Base-by-base conservation (phyloP, 805 yeast genomes). In the Nakazawaea ernobii region DNA sequence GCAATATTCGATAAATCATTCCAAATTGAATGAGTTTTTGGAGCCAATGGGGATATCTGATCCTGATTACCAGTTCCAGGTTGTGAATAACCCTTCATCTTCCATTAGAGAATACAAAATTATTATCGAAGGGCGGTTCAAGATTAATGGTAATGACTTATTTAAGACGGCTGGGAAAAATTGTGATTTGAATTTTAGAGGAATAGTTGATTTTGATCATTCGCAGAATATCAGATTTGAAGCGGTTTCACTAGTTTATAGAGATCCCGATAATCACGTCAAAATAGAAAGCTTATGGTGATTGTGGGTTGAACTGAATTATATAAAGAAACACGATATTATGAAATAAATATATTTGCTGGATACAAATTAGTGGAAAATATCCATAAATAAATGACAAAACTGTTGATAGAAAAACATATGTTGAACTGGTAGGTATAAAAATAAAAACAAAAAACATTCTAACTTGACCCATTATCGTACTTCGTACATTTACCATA, bases 401-500 rank as follows among this genome's bases (percentile, higher is more conserved):
- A 20, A 3, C 24, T 20, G 24, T 20, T 20, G 24, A 20, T 20
- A 20, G 24, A 20, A 20, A 20, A 20, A 20, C 24, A 20, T 5
- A 20, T 20, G 24, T 5, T 20, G 24, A 20, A 20, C 3, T 5
- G 5, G 24, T 20, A 33, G 14, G 6, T 13, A 33, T 13, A n/a
- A 8, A 14, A 33, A 33, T 8, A 24, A 32, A 28, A 26, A 26
- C 27, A 8, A 11, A 29, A 39, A 14, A 13, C 4, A 7, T 24
- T 26, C 17, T 29, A 15, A 17, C 13, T 24, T n/a, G 30, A 7
- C 10, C 37, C 42, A 30, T 53, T 49, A 9, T 55, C 59, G 65
- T 66, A 80, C 56, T 74, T 67, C 17, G 59, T 49, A 54, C 85
- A 80, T 66, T 79, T 74, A 7, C 91, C 89, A 58, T 82, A 83